Evolutionary conservation across 2,329 filamentous ascomycete species (phyloP), one percentile per base, ranked within the genome.

Genomic region (Aureobasidium sp.): DNA sequence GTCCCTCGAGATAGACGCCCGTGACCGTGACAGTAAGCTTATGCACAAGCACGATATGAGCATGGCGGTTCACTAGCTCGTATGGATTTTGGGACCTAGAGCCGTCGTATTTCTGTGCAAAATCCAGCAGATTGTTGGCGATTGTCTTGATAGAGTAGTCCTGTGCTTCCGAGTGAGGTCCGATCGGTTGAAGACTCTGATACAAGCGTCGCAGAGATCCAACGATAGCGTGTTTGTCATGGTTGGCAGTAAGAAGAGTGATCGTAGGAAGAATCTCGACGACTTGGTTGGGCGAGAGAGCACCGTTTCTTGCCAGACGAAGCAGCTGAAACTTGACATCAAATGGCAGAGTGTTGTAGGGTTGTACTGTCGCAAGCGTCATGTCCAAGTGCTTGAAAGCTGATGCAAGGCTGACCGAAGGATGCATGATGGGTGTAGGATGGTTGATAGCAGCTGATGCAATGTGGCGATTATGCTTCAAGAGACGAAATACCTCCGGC

Each of bases 251-350:
- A 0, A 77, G 65, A 0, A 65, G 44, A 4, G 72, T 69, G 1
- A 88, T 74, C 1, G 75, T 65, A 0, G 74, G 69, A 1, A 85
- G 70, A 5, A 90, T 68, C 1, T 69, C 64, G 0, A 76, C 51
- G 0, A 84, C 82, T 1, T 75, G 81, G 0, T 69, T 67, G 0
- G 88, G 87, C 14, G 83, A 76, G 1, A 91, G 76, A 61, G 82
- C 84, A 25, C 82, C 84, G 66, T 88, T 88, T 67, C 80, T 78
- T 0, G 85, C 83, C 5, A 92, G 73, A 17, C 79, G 80, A 56
- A 87, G 81, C 5, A 89, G 74, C 66, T 89, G 86, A 67, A 85
- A 88, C 6, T 83, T 76, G 0, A 86, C 68, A 0, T 74, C 70
- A 65, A 85, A 89, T 5, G 82, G 74, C 62, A 84, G 67, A 1